These are phyloP conservation scores for Schizochytrium sp. DNA, from an alignment of 108 stramenopile species.

Conservation along the genomic window DNA sequence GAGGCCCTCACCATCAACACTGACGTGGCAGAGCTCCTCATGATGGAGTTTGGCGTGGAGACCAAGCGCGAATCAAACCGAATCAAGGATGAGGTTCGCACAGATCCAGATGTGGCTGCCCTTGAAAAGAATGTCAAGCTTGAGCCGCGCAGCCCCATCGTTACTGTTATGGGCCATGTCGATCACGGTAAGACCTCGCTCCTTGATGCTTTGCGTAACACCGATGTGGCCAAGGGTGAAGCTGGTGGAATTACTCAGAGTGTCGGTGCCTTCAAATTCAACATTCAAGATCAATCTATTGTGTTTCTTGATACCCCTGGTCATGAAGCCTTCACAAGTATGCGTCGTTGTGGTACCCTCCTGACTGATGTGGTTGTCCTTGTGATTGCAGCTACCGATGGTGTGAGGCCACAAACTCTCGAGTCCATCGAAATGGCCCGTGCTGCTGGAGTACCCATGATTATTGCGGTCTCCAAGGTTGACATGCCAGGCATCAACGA, in stretches of 20 bases:
- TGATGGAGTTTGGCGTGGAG: conserved; percentile 65
- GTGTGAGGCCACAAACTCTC: conserved; percentile 90
- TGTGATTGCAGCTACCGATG: conserved; percentile 96
- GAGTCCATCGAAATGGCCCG: conserved; percentile 90
- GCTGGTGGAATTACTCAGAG: conserved; percentile 98
- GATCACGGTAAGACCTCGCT: conserved; percentile 99
- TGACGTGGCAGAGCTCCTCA: conserved; percentile 72
- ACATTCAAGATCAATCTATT: conserved; percentile 78
- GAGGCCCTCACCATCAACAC: conserved; percentile 66
- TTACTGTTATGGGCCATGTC: conserved; percentile 98
- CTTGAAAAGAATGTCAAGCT: conserved; percentile 65
- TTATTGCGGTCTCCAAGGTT: conserved; percentile 96
- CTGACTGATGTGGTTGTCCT: conserved; percentile 94
- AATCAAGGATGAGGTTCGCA: neutral
- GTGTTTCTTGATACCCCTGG: conserved; percentile 98
- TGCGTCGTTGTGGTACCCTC: conserved; percentile 90
- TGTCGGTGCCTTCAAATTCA: conserved; percentile 90
- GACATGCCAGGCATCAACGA: conserved; percentile 87
- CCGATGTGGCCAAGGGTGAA: conserved; percentile 89
- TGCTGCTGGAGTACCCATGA: conserved; percentile 83
- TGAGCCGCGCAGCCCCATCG: conserved; percentile 86
- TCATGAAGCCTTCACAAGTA: conserved; percentile 91
- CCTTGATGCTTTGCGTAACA: conserved; percentile 90
- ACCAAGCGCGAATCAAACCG: conserved; percentile 42
- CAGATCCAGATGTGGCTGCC: conserved; percentile 73